Conservation (phyloP, 1,284 basidiomycete species). For the Apiotrichum veenhuisii region DNA sequence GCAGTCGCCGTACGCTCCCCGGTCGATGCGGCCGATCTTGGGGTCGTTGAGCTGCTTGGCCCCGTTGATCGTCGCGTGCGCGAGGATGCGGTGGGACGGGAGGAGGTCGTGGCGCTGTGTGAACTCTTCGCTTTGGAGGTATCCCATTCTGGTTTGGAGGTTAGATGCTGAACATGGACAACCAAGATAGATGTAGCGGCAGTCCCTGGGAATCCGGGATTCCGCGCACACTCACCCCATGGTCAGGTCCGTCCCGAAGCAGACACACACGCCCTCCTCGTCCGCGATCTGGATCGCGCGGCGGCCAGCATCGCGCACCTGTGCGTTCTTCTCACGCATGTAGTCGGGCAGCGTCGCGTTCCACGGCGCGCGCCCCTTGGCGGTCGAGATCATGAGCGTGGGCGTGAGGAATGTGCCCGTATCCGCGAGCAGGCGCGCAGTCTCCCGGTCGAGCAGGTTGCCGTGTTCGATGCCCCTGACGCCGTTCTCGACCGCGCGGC, state of each 20-base stretch:
- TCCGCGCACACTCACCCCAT: slow-evolving; percentile 11
- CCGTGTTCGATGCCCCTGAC: slow-evolving; percentile 55
- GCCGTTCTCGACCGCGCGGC: slow-evolving; percentile 35
- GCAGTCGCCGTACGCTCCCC: slow-evolving; percentile 52
- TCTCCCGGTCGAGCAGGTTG: slow-evolving; percentile 40
- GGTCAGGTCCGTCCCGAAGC: slow-evolving; percentile 19
- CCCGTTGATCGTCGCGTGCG: slow-evolving; percentile 54
- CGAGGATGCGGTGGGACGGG: slow-evolving; percentile 47
- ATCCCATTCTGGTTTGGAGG: slow-evolving; percentile 11
- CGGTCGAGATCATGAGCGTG: slow-evolving; percentile 41
- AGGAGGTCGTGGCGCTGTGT: slow-evolving; percentile 51
- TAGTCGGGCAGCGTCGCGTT: slow-evolving; percentile 16
- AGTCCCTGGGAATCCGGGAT: too few species aligned
- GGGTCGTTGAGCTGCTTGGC: slow-evolving; percentile 49
- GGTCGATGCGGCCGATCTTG: slow-evolving; percentile 48
- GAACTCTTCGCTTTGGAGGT: slow-evolving; percentile 43
- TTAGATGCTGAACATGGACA: background rate
- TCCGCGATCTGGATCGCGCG: slow-evolving; percentile 26
- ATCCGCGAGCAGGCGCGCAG: slow-evolving; percentile 35
- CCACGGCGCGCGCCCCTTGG: slow-evolving; percentile 21
- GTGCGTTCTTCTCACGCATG: slow-evolving; percentile 21
- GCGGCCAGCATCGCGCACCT: slow-evolving; percentile 19
- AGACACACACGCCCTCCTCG: slow-evolving; percentile 30
- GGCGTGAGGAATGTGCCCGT: slow-evolving; percentile 53
- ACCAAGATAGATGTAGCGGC: too few species aligned